Evolutionary conservation across 164 flowering plant species (phyloP).

Genomic region (Nymphaea colorata): DNA sequence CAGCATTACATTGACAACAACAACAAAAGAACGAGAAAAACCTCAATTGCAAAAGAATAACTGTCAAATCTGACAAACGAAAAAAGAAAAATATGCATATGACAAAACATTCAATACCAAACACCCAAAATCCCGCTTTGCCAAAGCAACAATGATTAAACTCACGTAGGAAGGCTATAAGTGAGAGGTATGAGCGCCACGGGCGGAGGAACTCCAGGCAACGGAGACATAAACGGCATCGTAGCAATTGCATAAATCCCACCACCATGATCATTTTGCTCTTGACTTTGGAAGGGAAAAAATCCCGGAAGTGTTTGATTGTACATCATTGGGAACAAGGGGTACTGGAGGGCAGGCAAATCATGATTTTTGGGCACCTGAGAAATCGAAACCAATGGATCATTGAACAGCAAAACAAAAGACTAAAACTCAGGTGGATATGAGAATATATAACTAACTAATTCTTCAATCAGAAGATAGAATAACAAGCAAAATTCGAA

Average conservation of each 20-base stretch:
- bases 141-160: not conserved
- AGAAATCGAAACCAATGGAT: conserved; percentile 1
- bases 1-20: too few relatives aligned
- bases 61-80: too few relatives aligned
- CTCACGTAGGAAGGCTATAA: conserved; percentile 66
- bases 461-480: not conserved
- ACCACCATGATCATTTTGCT: conserved; percentile 58
- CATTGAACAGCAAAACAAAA: not conserved
- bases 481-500: not conserved
- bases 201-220: conserved; percentile 41
- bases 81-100: too few relatives aligned
- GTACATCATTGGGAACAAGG: conserved; percentile 52
- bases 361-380: conserved; percentile 19
- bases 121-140: too few relatives aligned
- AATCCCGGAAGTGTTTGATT: conserved; percentile 51
- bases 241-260: conserved; percentile 91
- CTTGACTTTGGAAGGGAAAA: conserved; percentile 34
- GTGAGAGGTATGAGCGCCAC: conserved; percentile 76
- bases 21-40: too few relatives aligned
- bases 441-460: not conserved
- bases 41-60: too few relatives aligned
- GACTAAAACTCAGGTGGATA: not conserved
- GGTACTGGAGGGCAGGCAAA: conserved; percentile 19
- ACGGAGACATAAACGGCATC: conserved; percentile 38
- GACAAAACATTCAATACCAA: too few relatives aligned